Evolutionary conservation across 164 flowering plant genomes (phyloP), one percentile per base, ranked within the genome.

Genomic region (Chimonanthus praecox): DNA sequence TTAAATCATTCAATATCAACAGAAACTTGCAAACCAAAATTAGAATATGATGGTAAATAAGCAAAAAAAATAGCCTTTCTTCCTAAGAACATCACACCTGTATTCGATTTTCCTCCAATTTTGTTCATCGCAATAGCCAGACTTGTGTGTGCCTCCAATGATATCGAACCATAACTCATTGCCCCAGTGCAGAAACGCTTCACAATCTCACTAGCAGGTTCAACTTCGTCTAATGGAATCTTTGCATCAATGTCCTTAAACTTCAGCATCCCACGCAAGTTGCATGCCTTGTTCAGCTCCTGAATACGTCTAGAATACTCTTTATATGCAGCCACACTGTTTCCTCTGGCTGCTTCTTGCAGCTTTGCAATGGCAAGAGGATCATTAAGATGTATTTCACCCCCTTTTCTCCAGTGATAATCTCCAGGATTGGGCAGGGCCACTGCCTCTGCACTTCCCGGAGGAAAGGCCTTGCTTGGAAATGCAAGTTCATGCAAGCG

Each of bases 171-270:
- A 83, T 94, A 92, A 80, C 98, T 94, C 99, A 94, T 94, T 61
- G 99, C 99, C 9, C 99, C 99, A 15, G 98, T 96, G 67, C 97
- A 90, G 76, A 96, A 96, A 58, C 98, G 94, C 76, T 94, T 96
- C 54, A 96, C 99, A 79, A 96, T 96, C 83, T 96, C 99, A 71
- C 94, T 92, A 16, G 98, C 98, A 72, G 97, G 89, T 78, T 94
- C 97, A 49, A 96, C 97, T 83, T 94, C 94, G 75, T 92, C 97
- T 80, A 96, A 75, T 13, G 97, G 96, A 77, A 94, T 78, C 79
- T 84, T 87, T 1, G 64, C 78, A 5, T 64, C 87, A 7, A 79
- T 78, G 66, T 92, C 93, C 81, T 90, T 96, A 87, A 96, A 96
- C 77, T 92, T 96, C 72, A 96, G 68, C 79, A 96, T 84, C 18